Conservation (phyloP, 116 monocot genomes). For the Trichopus zeylanicus region DNA sequence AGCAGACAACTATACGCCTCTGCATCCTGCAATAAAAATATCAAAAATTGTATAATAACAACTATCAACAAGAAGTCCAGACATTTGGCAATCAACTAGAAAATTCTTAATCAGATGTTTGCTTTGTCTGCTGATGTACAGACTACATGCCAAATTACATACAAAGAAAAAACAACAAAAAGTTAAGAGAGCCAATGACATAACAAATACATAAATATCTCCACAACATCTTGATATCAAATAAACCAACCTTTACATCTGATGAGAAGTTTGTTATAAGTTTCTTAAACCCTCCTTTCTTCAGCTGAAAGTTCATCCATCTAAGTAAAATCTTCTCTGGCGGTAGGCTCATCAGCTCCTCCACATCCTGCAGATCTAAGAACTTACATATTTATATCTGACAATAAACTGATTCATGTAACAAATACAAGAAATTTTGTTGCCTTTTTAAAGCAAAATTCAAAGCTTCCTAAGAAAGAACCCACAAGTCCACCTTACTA, state of each 20-base stretch:
- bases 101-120: slow-evolving; percentile 1
- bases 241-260: slow-evolving; percentile 60
- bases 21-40: slow-evolving; percentile 49
- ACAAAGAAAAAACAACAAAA: no score
- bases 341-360: slow-evolving; percentile 72
- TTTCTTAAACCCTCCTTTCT: slow-evolving; percentile 62
- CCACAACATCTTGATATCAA: no score
- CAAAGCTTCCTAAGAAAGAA: not conserved
- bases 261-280: slow-evolving; percentile 82
- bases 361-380: slow-evolving; percentile 47
- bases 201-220: no score
- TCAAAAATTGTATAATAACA: not conserved
- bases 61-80: no score
- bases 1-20: slow-evolving; percentile 78
- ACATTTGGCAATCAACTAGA: no score
- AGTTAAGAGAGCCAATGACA: no score
- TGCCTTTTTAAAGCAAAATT: not conserved
- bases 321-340: slow-evolving; percentile 85
- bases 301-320: slow-evolving; percentile 96
- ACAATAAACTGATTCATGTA: no score
- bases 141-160: no score
- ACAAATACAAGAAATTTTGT: not conserved
- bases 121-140: no score
- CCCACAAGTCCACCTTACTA: slow-evolving; percentile 24
- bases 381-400: no score